Evolutionary conservation across 2,329 filamentous ascomycete genomes (phyloP).

Genomic region (Cryphonectria carpinicola): DNA sequence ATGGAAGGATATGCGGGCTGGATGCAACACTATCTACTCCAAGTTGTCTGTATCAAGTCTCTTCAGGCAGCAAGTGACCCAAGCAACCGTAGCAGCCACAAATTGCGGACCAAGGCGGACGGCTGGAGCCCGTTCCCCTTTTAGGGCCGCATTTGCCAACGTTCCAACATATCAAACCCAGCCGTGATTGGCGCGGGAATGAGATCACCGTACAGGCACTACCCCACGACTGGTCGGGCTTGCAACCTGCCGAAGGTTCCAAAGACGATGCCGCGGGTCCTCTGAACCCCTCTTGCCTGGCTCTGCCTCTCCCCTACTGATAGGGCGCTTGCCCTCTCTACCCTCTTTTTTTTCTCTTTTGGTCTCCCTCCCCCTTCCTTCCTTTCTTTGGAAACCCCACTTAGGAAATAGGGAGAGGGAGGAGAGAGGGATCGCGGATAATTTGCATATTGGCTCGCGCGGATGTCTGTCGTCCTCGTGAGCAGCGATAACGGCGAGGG

Average conservation of each 20-base stretch:
- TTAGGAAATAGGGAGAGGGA: no score
- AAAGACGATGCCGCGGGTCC: not conserved
- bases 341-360: not conserved
- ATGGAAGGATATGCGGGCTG: not conserved
- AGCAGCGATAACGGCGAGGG: slow-evolving; percentile 15
- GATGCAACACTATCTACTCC: not conserved
- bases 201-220: slow-evolving; percentile 20
- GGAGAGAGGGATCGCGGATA: slow-evolving; percentile 1
- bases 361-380: no score
- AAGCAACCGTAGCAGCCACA: not conserved
- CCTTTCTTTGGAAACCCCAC: not conserved
- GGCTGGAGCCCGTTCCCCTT: not conserved
- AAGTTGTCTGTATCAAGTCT: not conserved
- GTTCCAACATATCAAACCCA: not conserved
- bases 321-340: not conserved
- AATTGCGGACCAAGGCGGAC: not conserved
- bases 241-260: slow-evolving; percentile 19
- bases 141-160: not conserved
- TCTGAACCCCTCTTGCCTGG: slow-evolving; percentile 8
- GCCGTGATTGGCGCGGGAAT: slow-evolving; percentile 24
- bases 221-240: slow-evolving; percentile 16
- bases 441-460: slow-evolving; percentile 7
- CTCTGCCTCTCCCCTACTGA: not conserved
- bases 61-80: not conserved
- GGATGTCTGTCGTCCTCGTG: not conserved